Conservation (phyloP, 805 yeast species). For the Wickerhamiella azyma region DNA sequence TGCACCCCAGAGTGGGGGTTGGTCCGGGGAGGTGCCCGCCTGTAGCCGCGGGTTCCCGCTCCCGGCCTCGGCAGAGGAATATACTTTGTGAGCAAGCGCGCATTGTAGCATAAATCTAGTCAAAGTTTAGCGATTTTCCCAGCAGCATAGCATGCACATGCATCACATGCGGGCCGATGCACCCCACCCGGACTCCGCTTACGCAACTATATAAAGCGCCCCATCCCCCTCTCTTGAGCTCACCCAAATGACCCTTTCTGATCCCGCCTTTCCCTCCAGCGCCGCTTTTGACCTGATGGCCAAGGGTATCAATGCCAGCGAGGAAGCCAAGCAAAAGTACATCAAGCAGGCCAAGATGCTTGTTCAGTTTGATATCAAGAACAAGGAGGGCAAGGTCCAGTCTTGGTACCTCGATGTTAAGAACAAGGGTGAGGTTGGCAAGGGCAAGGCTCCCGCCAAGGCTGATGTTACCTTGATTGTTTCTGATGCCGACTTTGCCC, state of each 20-base stretch:
- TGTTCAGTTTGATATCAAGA: slow-evolving; percentile 53
- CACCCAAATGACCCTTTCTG: slow-evolving; percentile 17
- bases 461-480: slow-evolving; percentile 55
- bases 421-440: slow-evolving; percentile 38
- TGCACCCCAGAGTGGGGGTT: not conserved
- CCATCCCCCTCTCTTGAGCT: not conserved
- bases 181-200: not conserved
- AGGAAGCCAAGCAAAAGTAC: slow-evolving; percentile 22
- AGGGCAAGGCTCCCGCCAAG: slow-evolving; percentile 28
- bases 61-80: too few relatives aligned
- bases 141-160: too few relatives aligned
- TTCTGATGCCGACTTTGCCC: slow-evolving; percentile 55
- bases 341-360: slow-evolving; percentile 42
- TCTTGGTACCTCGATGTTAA: slow-evolving; percentile 61
- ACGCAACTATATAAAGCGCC: not conserved
- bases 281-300: slow-evolving; percentile 27
- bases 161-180: not conserved
- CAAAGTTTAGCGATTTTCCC: not conserved
- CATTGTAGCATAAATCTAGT: not conserved
- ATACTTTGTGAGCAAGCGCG: not conserved
- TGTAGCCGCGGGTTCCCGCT: too few relatives aligned
- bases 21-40: not conserved
- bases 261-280: slow-evolving; percentile 28
- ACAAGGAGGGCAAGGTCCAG: slow-evolving; percentile 43
- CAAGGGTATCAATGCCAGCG: slow-evolving; percentile 22